Base-by-base conservation (phyloP, 257 asterid species). In the Lithospermum erythrorhizon region DNA sequence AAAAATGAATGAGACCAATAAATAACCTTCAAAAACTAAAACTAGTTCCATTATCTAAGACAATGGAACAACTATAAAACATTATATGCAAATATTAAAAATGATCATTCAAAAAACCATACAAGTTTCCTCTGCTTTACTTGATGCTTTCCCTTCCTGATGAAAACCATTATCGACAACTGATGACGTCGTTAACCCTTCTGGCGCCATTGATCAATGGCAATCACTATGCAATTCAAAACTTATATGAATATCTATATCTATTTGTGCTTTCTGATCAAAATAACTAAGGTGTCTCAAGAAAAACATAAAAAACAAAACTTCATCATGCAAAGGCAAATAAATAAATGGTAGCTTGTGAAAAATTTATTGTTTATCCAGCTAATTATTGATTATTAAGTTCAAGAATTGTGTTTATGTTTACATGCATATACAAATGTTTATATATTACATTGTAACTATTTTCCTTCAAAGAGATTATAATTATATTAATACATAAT, bases 111-210 rank as follows among this genome's bases (percentile, higher is more conserved):
- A 18, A 63, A 65, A 53, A 30, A 7, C 6, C 32, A 27, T 27
- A 27, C 32, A 27, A 27, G 32, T 27, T 6, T 27, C 32, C 6
- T 27, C 32, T 27, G 4, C 32, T 27, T 27, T 27, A 2, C 32
- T 27, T 27, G 32, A 27, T 27, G 32, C 32, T 68, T 74, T 82
- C 20, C 82, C 90, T 19, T 82, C 77, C 75, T 83, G 90, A 52
- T 79, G 85, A 68, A 89, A 82, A 69, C 81, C 87, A 63, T 86
- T 82, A 76, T 86, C 87, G 64, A 78, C 82, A 78, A 78, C 71
- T 29, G 97, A 69, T 3, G 77, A 80, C 68, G 76, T 82, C 61
- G 86, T 78, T 62, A 70, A 48, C 41, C 74, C 87, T 66, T 87
- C 96, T 45, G 73, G 57, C 60, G 81, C 91, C 89, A 86, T 27